Evolutionary conservation across 345 rosid genomes (phyloP), one percentile per base, ranked within the genome.

Genomic region (Citrus trifoliata): DNA sequence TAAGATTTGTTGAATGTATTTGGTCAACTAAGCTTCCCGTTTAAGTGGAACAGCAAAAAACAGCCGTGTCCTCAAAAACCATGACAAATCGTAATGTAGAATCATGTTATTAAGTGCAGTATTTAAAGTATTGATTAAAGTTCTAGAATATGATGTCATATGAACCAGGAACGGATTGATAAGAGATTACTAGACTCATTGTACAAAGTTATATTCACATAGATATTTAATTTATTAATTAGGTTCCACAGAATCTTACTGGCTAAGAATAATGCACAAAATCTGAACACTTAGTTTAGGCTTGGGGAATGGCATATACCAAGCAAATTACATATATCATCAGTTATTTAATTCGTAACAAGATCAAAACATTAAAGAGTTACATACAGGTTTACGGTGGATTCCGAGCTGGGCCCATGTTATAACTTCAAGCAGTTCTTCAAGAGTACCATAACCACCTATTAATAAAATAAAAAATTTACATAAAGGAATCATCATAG

Each of bases 341-440:
- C n/a, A 22, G 60, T 21, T 21, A 56, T 21, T 56, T 10, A 35
- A 19, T 19, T 35, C 10, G 19, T 1, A 42, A 18, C 3, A 22
- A 48, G 18, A n/a, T 8, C 18, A 67, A 76, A 5, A 13, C 2
- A 72, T 18, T 32, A 62, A 9, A n/a, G 65, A 68, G 25, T 71
- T 74, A 32, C 92, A 86, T 89, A 93, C 98, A 70, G 99, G 99
- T 85, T 95, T 95, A 62, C 84, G 87, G 85, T 95, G 99, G 84
- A 95, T 95, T 37, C 98, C 94, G 21, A 95, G 98, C 86, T 95
- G 99, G 73, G 98, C 97, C 99, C 98, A 92, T 40, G 98, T 93
- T 81, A 95, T 95, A 73, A 93, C 98, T 88, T 95, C 98, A 37
- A 95, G 93, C 79, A 95, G 81, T 76, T 95, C 99, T 80, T 95